A percentile compares a stretch with the other conserved stretches of the same genome.
phyloP scores from a whole-genome alignment of 345 rosid genomes.

The Ailanthus altissimus region DNA sequence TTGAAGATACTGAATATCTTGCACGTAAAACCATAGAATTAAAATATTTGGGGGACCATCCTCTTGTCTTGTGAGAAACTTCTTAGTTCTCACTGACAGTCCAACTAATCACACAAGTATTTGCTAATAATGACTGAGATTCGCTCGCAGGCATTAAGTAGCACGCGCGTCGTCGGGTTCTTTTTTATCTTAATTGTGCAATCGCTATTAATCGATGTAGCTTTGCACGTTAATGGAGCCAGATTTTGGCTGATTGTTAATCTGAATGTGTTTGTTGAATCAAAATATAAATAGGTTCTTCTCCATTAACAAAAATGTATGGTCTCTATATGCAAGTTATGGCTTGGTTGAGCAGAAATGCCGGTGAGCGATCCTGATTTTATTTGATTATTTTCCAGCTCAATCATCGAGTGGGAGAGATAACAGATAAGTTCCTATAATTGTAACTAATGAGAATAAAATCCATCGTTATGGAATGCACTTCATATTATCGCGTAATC shows the following conservation, averaged over 20 bases:
- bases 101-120: conserved; percentile 4
- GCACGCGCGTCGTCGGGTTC: conserved; percentile 12
- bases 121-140: conserved; percentile 16
- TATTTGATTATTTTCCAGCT: background rate
- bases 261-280: background rate
- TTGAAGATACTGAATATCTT: conserved; percentile 4
- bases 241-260: background rate
- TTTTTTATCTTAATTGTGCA: background rate
- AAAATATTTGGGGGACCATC: background rate
- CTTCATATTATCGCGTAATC: background rate
- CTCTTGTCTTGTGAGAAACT: conserved; percentile 6
- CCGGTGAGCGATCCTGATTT: background rate
- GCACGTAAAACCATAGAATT: background rate
- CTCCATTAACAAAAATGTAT: background rate
- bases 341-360: background rate
- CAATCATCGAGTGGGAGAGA: background rate
- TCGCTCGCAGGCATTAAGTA: conserved; percentile 10
- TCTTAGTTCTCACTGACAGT: background rate
- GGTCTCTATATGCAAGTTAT: too few relatives aligned
- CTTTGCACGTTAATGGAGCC: background rate
- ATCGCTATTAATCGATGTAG: background rate
- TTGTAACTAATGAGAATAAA: background rate
- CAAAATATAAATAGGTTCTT: background rate
- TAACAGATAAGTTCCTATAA: background rate
- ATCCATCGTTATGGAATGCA: too few relatives aligned